A percentile compares a stretch with the other conserved stretches of the same genome.
phyloP scores from a whole-genome alignment of 768 basidiomycete species.

The Pilatotrama ljubarskyi region DNA sequence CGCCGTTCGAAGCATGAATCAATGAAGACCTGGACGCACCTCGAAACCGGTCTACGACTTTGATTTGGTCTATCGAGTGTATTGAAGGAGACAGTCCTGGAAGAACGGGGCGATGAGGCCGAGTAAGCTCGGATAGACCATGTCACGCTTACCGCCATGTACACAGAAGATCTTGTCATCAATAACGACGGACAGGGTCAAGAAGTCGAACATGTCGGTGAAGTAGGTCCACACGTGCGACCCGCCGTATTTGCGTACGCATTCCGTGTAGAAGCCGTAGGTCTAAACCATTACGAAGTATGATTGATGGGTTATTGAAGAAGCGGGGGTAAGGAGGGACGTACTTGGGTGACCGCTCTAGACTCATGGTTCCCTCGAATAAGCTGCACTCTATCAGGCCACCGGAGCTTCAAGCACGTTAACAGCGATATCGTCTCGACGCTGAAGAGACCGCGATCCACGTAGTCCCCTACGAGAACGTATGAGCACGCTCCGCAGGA shows the following conservation, averaged over 20 bases:
- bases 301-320: constrained; percentile 30
- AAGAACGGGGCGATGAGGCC: constrained; percentile 6
- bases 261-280: constrained; percentile 99
- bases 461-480: constrained; percentile 81
- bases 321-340: constrained; percentile 32
- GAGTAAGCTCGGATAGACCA: neutral
- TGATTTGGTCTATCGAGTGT: constrained; percentile 99
- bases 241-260: constrained; percentile 94
- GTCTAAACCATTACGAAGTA: constrained; percentile 54
- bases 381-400: constrained; percentile 94
- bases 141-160: constrained; percentile 74
- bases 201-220: constrained; percentile 99
- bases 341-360: constrained; percentile 94
- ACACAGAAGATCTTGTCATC: constrained; percentile 99
- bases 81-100: constrained; percentile 95
- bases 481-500: constrained; percentile 4
- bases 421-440: constrained; percentile 98
- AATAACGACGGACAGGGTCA: constrained; percentile 96
- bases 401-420: constrained; percentile 94
- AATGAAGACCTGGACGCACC: constrained; percentile 46
- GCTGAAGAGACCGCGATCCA: constrained; percentile 95
- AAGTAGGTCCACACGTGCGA: constrained; percentile 99
- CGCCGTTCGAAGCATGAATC: constrained; percentile 1
- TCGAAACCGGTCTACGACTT: constrained; percentile 97
- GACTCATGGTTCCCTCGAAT: constrained; percentile 99